Conservation (phyloP, 306 rosid species). For the Cicer chorassanicum region DNA sequence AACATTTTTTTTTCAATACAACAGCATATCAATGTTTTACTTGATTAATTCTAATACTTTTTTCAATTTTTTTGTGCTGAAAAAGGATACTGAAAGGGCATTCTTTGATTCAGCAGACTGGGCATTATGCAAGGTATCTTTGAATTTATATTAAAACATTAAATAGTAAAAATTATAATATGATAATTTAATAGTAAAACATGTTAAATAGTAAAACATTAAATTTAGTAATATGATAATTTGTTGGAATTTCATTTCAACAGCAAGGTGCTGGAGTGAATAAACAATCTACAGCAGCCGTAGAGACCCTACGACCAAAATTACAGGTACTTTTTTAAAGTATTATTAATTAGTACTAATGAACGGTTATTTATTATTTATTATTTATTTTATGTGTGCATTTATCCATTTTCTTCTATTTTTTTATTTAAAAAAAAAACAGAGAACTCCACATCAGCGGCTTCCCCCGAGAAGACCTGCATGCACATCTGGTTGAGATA, state of each 20-base stretch:
- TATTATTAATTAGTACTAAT: background rate
- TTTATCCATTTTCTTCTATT: no score
- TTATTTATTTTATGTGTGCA: background rate
- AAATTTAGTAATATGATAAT: background rate
- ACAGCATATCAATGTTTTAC: background rate
- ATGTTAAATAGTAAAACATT: background rate
- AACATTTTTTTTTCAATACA: background rate
- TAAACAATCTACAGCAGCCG: slow-evolving; percentile 69
- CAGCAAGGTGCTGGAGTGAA: slow-evolving; percentile 91
- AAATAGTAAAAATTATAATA: background rate
- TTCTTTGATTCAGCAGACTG: slow-evolving; percentile 98
- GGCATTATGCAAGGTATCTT: slow-evolving; percentile 90
- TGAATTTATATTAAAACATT: background rate
- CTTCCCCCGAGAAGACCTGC: slow-evolving; percentile 93
- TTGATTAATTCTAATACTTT: slow-evolving; percentile 5
- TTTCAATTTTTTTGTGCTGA: background rate
- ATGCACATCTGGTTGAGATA: slow-evolving; percentile 71
- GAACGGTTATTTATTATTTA: background rate
- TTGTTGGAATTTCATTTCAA: slow-evolving; percentile 3
- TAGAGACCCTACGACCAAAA: slow-evolving; percentile 84
- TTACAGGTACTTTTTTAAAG: slow-evolving; percentile 55
- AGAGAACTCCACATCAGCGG: slow-evolving; percentile 92
- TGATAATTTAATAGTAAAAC: background rate
- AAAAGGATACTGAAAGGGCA: slow-evolving; percentile 89
- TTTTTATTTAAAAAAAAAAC: background rate